Evolutionary conservation across 192 early-diverging fungal species (phyloP).

Genomic region (Powellomyces hirtus): DNA sequence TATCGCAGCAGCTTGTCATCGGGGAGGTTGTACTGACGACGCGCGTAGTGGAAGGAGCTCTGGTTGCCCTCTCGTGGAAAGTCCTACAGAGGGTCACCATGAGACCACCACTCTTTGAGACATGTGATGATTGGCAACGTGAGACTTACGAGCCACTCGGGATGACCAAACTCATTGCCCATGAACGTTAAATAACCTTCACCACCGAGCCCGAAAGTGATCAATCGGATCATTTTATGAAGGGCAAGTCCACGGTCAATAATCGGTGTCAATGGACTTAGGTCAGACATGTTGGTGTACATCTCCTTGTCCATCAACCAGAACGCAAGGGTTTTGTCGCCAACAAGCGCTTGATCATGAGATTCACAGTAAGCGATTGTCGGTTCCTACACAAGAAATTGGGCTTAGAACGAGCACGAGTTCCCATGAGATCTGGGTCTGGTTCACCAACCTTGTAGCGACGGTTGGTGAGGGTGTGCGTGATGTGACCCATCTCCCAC

Average conservation of each 20-base stretch:
- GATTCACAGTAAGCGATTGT: slow-evolving; percentile 93
- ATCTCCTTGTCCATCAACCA: slow-evolving; percentile 99
- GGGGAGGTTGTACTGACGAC: slow-evolving; percentile 94
- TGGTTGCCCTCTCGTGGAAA: slow-evolving; percentile 91
- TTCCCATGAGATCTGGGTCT: background rate
- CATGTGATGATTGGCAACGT: background rate
- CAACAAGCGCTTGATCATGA: slow-evolving; percentile 97
- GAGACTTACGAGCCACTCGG: slow-evolving; percentile 85
- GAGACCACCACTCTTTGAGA: no score
- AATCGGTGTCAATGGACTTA: slow-evolving; percentile 75
- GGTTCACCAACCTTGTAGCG: slow-evolving; percentile 65
- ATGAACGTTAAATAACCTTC: slow-evolving; percentile 97
- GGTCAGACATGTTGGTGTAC: slow-evolving; percentile 92
- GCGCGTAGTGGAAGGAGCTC: slow-evolving; percentile 83
- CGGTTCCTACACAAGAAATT: slow-evolving; percentile 71
- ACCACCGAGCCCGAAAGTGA: slow-evolving; percentile 88
- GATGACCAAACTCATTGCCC: slow-evolving; percentile 98
- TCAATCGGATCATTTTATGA: slow-evolving; percentile 94
- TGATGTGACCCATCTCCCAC: slow-evolving; percentile 87
- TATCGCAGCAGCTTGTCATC: slow-evolving; percentile 86
- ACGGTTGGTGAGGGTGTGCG: slow-evolving; percentile 85
- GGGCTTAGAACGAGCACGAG: background rate
- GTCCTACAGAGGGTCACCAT: slow-evolving; percentile 58
- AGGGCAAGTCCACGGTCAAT: slow-evolving; percentile 92
- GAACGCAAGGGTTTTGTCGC: slow-evolving; percentile 97